Evolutionary conservation across 495 filamentous ascomycete genomes (phyloP).

Genomic region (Baudoinia panamericana): DNA sequence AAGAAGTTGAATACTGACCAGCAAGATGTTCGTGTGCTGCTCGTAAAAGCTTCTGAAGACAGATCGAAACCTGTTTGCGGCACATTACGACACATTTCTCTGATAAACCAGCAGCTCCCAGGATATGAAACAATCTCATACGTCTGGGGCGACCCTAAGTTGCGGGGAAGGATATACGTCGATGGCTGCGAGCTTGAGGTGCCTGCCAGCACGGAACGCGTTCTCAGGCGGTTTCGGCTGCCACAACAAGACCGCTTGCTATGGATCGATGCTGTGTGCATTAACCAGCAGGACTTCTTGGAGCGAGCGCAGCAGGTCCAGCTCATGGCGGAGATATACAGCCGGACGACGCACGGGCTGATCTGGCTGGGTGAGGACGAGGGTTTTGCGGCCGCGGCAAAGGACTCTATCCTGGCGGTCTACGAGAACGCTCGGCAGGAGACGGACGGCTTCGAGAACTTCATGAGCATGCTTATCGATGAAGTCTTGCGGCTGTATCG

Average conservation of each 20-base stretch:
- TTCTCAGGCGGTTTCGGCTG: slow-evolving; percentile 1
- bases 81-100: too few species aligned
- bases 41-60: too few species aligned
- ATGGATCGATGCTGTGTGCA: slow-evolving; percentile 14
- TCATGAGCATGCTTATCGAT: background rate
- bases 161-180: background rate
- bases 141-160: slow-evolving; percentile 1
- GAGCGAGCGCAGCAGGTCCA: slow-evolving; percentile 5
- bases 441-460: background rate
- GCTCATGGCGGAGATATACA: slow-evolving; percentile 9
- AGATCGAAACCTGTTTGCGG: too few species aligned
- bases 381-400: background rate
- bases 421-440: background rate
- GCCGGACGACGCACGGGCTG: background rate
- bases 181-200: background rate
- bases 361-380: slow-evolving; percentile 9
- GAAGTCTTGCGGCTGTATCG: background rate
- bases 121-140: slow-evolving; percentile 6
- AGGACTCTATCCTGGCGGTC: background rate
- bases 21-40: too few species aligned
- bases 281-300: slow-evolving; percentile 1
- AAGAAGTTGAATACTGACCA: too few species aligned
- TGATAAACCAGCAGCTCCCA: too few species aligned
- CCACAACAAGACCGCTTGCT: background rate
- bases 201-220: background rate